A percentile compares a stretch with the other conserved stretches of the same genome.
Evolutionary conservation across 1,139 yeast species (phyloP).

Genomic region (Kodamaea arcana): DNA sequence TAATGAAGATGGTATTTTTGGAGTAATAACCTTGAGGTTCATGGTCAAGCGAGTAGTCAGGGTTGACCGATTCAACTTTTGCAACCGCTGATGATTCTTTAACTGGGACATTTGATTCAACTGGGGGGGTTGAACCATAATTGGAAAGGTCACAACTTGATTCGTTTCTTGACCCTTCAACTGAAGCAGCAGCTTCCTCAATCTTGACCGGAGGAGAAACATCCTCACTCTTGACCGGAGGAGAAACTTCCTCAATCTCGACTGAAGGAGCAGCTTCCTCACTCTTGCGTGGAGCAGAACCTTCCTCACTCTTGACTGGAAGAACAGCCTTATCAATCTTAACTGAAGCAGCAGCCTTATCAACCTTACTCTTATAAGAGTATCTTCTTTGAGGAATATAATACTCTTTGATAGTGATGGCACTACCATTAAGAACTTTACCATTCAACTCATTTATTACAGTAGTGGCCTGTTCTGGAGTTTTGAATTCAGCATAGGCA

Average conservation of each 20-base stretch:
- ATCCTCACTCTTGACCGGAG: background rate
- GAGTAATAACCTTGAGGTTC: conserved; percentile 21
- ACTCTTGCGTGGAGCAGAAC: background rate
- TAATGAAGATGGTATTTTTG: conserved; percentile 50
- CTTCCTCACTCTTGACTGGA: background rate
- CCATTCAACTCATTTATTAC: conserved; percentile 28
- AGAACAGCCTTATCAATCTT: background rate
- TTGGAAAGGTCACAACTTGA: too few species aligned
- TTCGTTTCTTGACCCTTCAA: too few species aligned
- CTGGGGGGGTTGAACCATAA: too few species aligned
- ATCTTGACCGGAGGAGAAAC: background rate
- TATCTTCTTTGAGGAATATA: conserved; percentile 1
- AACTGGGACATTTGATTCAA: background rate
- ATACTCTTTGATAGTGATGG: conserved; percentile 1
- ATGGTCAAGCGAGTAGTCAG: background rate
- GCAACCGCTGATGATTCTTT: background rate
- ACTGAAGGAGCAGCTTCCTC: background rate
- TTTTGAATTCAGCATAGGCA: conserved; percentile 61
- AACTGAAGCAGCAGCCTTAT: background rate
- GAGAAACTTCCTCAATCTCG: background rate
- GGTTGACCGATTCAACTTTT: background rate
- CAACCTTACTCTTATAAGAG: background rate
- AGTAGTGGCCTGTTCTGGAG: conserved; percentile 44
- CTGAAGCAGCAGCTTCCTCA: background rate
- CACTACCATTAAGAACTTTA: conserved; percentile 1